A percentile compares a stretch with the other conserved stretches of the same genome.
Conservation (phyloP, 352 stramenopile species). For the Pythium periplocum region DNA sequence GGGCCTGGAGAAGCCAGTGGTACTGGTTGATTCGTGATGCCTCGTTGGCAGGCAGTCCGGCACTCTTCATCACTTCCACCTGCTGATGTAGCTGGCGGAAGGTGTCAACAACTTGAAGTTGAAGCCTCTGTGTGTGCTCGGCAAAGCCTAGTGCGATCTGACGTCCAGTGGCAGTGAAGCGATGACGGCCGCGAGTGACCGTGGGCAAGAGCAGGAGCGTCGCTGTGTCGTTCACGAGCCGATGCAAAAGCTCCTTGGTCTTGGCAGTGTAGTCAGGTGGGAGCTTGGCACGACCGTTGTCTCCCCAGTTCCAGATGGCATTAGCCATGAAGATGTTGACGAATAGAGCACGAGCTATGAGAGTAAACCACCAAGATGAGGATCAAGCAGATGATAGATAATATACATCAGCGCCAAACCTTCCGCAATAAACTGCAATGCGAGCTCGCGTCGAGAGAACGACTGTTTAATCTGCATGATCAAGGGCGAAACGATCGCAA, state of each 20-base stretch:
- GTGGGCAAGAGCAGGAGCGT: slow-evolving; percentile 61
- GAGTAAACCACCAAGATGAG: background rate
- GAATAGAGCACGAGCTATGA: slow-evolving; percentile 50
- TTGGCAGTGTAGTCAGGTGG: slow-evolving; percentile 38
- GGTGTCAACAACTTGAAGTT: slow-evolving; percentile 49
- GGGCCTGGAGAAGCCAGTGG: slow-evolving; percentile 79
- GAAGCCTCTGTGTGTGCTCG: slow-evolving; percentile 18
- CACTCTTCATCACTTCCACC: slow-evolving; percentile 73
- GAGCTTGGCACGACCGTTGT: slow-evolving; percentile 52
- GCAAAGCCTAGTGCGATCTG: slow-evolving; percentile 37
- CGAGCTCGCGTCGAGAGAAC: slow-evolving; percentile 57
- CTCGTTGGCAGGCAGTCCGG: slow-evolving; percentile 73
- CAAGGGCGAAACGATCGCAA: slow-evolving; percentile 69
- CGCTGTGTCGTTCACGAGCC: slow-evolving; percentile 37
- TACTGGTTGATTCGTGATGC: slow-evolving; percentile 87
- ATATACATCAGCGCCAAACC: slow-evolving; percentile 9
- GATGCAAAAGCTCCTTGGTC: slow-evolving; percentile 53
- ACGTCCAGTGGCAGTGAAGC: slow-evolving; percentile 47
- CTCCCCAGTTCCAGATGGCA: slow-evolving; percentile 77
- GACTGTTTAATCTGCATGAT: slow-evolving; percentile 80
- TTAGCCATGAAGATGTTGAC: slow-evolving; percentile 73
- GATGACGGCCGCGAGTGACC: slow-evolving; percentile 62
- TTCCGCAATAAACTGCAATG: slow-evolving; percentile 55
- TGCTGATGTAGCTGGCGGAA: slow-evolving; percentile 63
- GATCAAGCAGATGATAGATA: background rate